Evolutionary conservation across 2,329 filamentous ascomycete species (phyloP).

Genomic region (Monosporascus sp.): DNA sequence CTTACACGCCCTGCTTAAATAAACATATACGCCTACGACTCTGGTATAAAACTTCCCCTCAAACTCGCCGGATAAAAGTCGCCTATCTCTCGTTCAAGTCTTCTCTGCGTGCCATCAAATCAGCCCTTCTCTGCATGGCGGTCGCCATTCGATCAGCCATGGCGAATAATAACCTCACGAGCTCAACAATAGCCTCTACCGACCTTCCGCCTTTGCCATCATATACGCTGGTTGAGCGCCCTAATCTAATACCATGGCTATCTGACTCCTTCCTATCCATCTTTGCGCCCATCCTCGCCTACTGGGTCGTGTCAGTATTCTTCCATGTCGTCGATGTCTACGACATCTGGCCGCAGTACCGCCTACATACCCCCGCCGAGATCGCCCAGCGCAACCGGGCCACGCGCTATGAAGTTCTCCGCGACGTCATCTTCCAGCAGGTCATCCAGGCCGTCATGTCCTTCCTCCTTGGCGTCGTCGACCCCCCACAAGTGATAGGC

Average conservation of each 20-base stretch:
- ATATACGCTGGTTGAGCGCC: slow-evolving; percentile 68
- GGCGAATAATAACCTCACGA: slow-evolving; percentile 45
- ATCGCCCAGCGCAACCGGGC: slow-evolving; percentile 84
- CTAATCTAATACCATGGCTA: slow-evolving; percentile 69
- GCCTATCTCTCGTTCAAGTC: neutral
- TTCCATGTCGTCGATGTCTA: slow-evolving; percentile 85
- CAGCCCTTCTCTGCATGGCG: slow-evolving; percentile 1
- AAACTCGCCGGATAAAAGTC: too few relatives aligned
- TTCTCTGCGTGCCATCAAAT: neutral
- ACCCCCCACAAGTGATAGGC: slow-evolving; percentile 68
- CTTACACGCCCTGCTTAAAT: too few relatives aligned
- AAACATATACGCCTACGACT: too few relatives aligned
- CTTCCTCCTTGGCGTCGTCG: slow-evolving; percentile 61
- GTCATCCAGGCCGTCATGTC: slow-evolving; percentile 77
- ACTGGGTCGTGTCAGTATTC: slow-evolving; percentile 80
- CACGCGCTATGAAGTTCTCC: slow-evolving; percentile 75
- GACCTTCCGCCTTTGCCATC: slow-evolving; percentile 78
- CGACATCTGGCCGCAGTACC: slow-evolving; percentile 85
- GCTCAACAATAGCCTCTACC: slow-evolving; percentile 32
- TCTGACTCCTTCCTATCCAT: slow-evolving; percentile 78
- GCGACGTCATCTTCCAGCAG: slow-evolving; percentile 90
- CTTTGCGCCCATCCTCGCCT: slow-evolving; percentile 71
- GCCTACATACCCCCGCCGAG: slow-evolving; percentile 91
- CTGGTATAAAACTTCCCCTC: too few relatives aligned
- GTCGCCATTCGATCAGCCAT: slow-evolving; percentile 19